Percentiles rank a stretch among this genome's conserved stretches.
phyloP scores from a whole-genome alignment of 305 asterid genomes.

The Solanum hybrid region DNA sequence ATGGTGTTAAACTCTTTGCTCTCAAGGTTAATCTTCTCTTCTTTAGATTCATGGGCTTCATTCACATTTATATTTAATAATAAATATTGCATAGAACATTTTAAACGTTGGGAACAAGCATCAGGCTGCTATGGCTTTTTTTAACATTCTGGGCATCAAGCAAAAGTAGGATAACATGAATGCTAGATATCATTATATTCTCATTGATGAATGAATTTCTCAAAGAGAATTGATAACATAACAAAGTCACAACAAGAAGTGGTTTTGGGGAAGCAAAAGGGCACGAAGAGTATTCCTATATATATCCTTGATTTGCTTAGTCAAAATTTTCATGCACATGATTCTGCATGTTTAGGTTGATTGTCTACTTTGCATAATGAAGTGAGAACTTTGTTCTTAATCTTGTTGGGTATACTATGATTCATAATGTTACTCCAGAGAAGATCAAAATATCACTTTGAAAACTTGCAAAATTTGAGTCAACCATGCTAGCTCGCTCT shows the following conservation, averaged over 20 bases:
- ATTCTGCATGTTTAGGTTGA: not conserved
- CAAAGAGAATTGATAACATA: not conserved
- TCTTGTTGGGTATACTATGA: not conserved
- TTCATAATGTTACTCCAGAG: not conserved
- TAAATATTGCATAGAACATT: not conserved
- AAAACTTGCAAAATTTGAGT: not conserved
- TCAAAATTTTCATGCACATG: not conserved
- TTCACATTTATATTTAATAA: not conserved
- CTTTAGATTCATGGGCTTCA: not conserved
- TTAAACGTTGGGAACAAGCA: not conserved
- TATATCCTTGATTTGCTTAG: not conserved
- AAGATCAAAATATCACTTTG: not conserved
- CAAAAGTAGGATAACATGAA: not conserved
- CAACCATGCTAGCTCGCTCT: not conserved
- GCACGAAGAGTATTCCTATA: not conserved
- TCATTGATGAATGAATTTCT: not conserved
- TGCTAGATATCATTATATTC: not conserved
- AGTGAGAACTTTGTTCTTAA: not conserved
- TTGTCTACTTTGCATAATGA: not conserved
- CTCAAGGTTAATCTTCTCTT: constrained; percentile 39
- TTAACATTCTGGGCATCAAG: not conserved
- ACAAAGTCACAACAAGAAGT: not conserved
- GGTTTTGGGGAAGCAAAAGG: not conserved
- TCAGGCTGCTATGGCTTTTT: not conserved
- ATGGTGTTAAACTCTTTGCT: constrained; percentile 53